Conservation (phyloP, 2,329 filamentous ascomycete genomes). For the Fusarium miscanthi region DNA sequence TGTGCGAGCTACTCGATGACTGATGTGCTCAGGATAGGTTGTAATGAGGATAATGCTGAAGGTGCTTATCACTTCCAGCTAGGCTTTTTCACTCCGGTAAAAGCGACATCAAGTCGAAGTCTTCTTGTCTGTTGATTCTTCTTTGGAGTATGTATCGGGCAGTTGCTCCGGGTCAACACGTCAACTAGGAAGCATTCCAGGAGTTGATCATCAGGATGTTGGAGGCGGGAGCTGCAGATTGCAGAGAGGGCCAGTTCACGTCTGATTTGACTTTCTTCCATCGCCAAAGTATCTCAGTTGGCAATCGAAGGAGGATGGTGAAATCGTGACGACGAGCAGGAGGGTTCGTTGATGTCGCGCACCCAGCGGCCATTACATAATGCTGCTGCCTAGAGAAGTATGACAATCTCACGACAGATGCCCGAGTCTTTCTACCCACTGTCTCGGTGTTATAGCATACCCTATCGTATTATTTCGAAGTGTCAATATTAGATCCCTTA, state of each 20-base stretch:
- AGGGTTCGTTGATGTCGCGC: not conserved
- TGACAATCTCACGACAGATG: not conserved
- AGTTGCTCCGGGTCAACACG: not conserved
- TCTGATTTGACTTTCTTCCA: no score
- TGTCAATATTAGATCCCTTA: no score
- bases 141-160: not conserved
- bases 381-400: not conserved
- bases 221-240: rapidly evolving
- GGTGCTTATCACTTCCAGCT: not conserved
- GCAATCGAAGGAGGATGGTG: rapidly evolving
- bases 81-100: not conserved
- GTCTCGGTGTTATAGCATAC: rapidly evolving
- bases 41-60: not conserved
- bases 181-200: not conserved
- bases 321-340: rapidly evolving
- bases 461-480: not conserved
- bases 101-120: not conserved
- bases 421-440: not conserved
- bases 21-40: rapidly evolving
- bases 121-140: not conserved
- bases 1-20: no score
- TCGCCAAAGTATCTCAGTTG: rapidly evolving
- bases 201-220: not conserved
- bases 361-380: not conserved
- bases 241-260: rapidly evolving